Percentiles rank a stretch among this genome's conserved stretches.
phyloP scores from a whole-genome alignment of 495 filamentous ascomycete genomes.

The Delitschia confertaspora region DNA sequence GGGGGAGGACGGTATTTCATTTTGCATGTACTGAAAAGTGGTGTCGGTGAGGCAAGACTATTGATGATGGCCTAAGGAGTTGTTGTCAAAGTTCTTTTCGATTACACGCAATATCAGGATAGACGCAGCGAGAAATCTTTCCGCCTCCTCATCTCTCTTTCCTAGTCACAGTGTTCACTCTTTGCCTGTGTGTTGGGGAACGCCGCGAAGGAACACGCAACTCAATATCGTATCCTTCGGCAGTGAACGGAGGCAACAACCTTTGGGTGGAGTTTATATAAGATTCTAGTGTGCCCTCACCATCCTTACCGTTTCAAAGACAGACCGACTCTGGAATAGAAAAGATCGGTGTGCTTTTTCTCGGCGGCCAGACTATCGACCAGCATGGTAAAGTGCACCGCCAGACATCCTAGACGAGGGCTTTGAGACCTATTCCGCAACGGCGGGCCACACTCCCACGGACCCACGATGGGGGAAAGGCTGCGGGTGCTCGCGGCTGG shows the following conservation, averaged over 20 bases:
- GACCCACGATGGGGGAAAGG: conserved; percentile 11
- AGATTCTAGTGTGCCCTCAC: neutral
- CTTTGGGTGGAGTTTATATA: conserved; percentile 11
- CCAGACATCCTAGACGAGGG: conserved; percentile 6
- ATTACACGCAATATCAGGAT: too few relatives aligned
- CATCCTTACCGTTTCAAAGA: conserved; percentile 19
- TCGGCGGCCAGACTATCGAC: conserved; percentile 2
- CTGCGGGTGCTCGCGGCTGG: conserved; percentile 1
- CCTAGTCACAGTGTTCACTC: conserved; percentile 2
- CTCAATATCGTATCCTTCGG: conserved; percentile 4
- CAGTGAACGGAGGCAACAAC: too few relatives aligned
- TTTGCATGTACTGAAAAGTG: neutral
- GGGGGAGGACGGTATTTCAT: conserved; percentile 1
- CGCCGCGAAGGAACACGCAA: conserved; percentile 4
- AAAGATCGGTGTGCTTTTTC: conserved; percentile 11
- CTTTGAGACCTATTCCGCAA: conserved; percentile 16
- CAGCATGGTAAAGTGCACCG: neutral
- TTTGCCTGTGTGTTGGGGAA: conserved; percentile 11
- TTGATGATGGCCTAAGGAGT: too few relatives aligned
- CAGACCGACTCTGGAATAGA: conserved; percentile 1
- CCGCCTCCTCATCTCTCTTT: too few relatives aligned
- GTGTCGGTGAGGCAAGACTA: too few relatives aligned
- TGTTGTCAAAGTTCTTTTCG: too few relatives aligned
- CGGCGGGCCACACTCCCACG: conserved; percentile 9
- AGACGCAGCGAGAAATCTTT: too few relatives aligned